Evolutionary conservation across 129 eudicot species (phyloP).

Genomic region (Flaveria sonorensis): DNA sequence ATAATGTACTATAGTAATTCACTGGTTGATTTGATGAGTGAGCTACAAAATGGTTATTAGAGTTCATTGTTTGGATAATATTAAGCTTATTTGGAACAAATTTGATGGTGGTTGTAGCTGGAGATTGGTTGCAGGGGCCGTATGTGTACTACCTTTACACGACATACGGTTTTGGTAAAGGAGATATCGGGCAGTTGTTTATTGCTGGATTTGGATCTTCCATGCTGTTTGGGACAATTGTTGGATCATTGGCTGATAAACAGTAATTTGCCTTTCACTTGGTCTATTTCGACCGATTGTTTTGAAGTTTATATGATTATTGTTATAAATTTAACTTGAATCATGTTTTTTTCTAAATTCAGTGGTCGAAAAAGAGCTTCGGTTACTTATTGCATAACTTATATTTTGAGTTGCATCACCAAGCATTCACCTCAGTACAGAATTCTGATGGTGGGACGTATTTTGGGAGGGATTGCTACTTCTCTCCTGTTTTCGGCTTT

Average conservation of each 20-base stretch:
- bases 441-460: slow-evolving; percentile 89
- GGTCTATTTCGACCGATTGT: not conserved
- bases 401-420: slow-evolving; percentile 94
- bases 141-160: slow-evolving; percentile 75
- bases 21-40: not conserved
- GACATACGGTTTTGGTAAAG: slow-evolving; percentile 69
- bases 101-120: slow-evolving; percentile 65
- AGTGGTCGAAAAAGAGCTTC: slow-evolving; percentile 98
- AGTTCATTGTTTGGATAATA: not conserved
- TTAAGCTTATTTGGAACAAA: slow-evolving; percentile 12
- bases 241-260: slow-evolving; percentile 98
- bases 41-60: not conserved
- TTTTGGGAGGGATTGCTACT: slow-evolving; percentile 95
- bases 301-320: not conserved
- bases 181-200: slow-evolving; percentile 93
- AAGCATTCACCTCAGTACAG: slow-evolving; percentile 96
- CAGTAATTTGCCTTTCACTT: slow-evolving; percentile 52
- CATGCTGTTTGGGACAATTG: slow-evolving; percentile 98
- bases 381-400: slow-evolving; percentile 93
- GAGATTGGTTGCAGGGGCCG: slow-evolving; percentile 85
- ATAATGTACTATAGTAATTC: not conserved
- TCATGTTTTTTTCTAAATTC: slow-evolving; percentile 24
- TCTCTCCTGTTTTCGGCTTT: slow-evolving; percentile 95
- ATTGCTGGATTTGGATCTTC: slow-evolving; percentile 99
- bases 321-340: slow-evolving; percentile 7